Conservation (phyloP, 108 stramenopile species). For the Stephanodiscus minutulus region DNA sequence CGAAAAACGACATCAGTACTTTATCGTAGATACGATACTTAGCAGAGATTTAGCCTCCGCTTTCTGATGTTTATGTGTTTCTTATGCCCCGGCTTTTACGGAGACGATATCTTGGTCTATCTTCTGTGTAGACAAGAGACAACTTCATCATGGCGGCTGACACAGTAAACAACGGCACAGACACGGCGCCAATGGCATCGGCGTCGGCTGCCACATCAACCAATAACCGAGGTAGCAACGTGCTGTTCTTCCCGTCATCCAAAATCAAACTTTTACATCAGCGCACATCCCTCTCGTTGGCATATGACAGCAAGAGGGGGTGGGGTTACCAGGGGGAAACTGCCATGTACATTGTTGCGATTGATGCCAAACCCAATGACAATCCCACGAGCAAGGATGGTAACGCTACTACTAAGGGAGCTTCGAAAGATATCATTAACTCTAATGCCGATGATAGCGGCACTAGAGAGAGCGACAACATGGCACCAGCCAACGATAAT, state of each 20-base stretch:
- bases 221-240: not conserved
- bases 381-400: not conserved
- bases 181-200: conserved; percentile 1
- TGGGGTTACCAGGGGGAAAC: conserved; percentile 53
- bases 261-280: conserved; percentile 48
- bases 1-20: too few species aligned
- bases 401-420: not conserved
- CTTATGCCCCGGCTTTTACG: too few species aligned
- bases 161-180: not conserved
- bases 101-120: too few species aligned
- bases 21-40: too few species aligned
- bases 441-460: not conserved
- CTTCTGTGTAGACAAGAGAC: not conserved
- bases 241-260: conserved; percentile 27
- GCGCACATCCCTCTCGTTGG: conserved; percentile 45
- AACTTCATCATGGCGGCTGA: conserved; percentile 1
- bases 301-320: conserved; percentile 23
- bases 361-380: not conserved
- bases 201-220: conserved; percentile 1
- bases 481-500: not conserved
- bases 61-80: too few species aligned
- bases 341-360: conserved; percentile 35
- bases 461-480: not conserved
- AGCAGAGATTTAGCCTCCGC: too few species aligned
- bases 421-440: not conserved